These are phyloP conservation scores for Viola odorata DNA, from an alignment of 345 rosid species.

Conservation along the genomic window DNA sequence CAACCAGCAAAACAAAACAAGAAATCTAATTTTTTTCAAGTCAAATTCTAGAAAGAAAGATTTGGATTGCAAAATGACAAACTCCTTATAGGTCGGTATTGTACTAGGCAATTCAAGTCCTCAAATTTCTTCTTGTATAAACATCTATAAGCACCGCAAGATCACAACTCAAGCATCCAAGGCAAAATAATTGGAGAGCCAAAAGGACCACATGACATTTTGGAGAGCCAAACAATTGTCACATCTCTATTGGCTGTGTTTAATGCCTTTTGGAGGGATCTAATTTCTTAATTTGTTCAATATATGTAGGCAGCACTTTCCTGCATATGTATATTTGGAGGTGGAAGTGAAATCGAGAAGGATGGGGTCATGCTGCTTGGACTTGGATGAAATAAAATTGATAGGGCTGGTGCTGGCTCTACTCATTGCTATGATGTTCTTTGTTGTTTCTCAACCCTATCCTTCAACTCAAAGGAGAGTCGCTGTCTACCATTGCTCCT, in stretches of 20 bases:
- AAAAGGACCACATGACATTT: neutral
- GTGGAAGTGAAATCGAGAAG: neutral
- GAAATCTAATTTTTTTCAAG: no score
- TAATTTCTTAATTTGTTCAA: no score
- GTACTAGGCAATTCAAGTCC: conserved; percentile 6
- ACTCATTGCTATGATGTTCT: conserved; percentile 26
- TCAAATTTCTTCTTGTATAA: no score
- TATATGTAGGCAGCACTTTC: no score
- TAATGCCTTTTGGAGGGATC: no score
- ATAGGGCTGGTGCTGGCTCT: conserved; percentile 22
- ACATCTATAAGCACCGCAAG: neutral
- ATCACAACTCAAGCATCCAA: conserved; percentile 1
- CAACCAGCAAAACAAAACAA: no score
- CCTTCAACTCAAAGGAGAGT: conserved; percentile 28
- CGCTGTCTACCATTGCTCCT: conserved; percentile 22
- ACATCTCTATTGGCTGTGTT: no score
- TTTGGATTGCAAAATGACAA: neutral
- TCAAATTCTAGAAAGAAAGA: no score
- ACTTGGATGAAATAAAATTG: conserved; percentile 14
- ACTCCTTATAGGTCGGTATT: no score
- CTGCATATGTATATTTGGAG: neutral
- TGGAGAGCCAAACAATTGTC: neutral
- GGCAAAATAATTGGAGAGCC: neutral
- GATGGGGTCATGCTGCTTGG: conserved; percentile 37
- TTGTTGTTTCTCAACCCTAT: conserved; percentile 19